phyloP scores from a whole-genome alignment of 2,329 filamentous ascomycete species.

The Verticillium nonalfalfae region DNA sequence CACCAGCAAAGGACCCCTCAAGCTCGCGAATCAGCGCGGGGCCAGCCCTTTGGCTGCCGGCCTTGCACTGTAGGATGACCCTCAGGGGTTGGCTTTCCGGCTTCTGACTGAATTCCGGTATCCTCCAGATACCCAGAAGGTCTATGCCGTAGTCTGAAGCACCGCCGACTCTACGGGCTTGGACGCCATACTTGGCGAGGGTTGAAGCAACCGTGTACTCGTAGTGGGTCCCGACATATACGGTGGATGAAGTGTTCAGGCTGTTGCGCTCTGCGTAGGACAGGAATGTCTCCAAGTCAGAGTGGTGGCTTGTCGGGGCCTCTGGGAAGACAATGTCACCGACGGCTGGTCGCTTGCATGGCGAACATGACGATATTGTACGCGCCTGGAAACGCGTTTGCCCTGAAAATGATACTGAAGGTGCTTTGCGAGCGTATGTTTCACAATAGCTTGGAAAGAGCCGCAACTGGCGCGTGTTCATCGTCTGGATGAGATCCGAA shows the following conservation, averaged over 20 bases:
- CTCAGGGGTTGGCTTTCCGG: constrained; percentile 27
- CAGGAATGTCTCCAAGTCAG: constrained; percentile 59
- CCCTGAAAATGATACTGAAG: neutral
- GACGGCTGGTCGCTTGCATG: neutral
- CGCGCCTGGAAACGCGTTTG: neutral
- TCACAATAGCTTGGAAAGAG: neutral
- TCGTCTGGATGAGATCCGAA: neutral
- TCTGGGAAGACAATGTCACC: constrained; percentile 34
- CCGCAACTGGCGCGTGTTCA: neutral
- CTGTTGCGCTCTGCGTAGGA: constrained; percentile 52
- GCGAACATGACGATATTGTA: neutral
- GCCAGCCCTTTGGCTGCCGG: constrained; percentile 39
- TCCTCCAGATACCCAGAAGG: constrained; percentile 62
- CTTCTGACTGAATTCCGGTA: constrained; percentile 29
- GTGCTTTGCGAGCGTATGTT: neutral
- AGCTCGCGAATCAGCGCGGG: constrained; percentile 66
- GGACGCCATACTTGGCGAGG: constrained; percentile 56
- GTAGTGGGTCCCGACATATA: constrained; percentile 69
- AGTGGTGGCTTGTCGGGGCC: constrained; percentile 44
- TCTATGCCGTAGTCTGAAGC: constrained; percentile 67
- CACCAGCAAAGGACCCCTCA: constrained; percentile 69
- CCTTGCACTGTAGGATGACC: constrained; percentile 65
- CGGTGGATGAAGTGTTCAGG: constrained; percentile 48
- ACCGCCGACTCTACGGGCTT: constrained; percentile 59
- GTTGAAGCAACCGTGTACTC: constrained; percentile 61